phyloP scores from a whole-genome alignment of 1,284 basidiomycete species.

The Apiotrichum veenhuisii region DNA sequence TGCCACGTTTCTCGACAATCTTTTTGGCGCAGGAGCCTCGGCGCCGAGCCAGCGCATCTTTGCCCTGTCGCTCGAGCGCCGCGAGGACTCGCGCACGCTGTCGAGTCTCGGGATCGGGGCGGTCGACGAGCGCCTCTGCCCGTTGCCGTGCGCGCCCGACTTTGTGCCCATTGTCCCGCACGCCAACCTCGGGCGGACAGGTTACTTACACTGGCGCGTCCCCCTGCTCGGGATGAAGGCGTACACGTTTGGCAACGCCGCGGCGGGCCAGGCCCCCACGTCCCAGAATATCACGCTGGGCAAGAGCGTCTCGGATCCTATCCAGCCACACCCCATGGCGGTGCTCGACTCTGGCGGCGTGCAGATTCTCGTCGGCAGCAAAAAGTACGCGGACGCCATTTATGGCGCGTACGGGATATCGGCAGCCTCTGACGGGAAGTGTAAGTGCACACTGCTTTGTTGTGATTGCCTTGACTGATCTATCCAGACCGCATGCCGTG shows the following conservation, averaged over 20 bases:
- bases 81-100: constrained; percentile 44
- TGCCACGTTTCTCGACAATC: constrained; percentile 49
- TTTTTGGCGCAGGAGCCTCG: constrained; percentile 44
- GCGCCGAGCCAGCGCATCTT: constrained; percentile 45
- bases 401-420: constrained; percentile 38
- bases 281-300: constrained; percentile 28
- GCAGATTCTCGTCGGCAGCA: constrained; percentile 38
- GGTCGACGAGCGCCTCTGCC: constrained; percentile 31
- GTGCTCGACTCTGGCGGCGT: constrained; percentile 49
- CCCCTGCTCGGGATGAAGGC: constrained; percentile 28
- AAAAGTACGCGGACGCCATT: constrained; percentile 35
- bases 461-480: not conserved
- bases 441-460: constrained; percentile 32
- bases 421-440: constrained; percentile 35
- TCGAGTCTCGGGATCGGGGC: constrained; percentile 43
- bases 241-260: constrained; percentile 27
- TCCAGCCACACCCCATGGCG: constrained; percentile 33
- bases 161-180: constrained; percentile 42
- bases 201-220: constrained; percentile 44
- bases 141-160: constrained; percentile 34
- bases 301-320: constrained; percentile 25
- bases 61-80: constrained; percentile 40
- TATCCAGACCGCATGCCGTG: constrained; percentile 47
- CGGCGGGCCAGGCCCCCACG: constrained; percentile 25
- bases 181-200: constrained; percentile 37